Evolutionary conservation across 164 flowering plant genomes (phyloP).

Genomic region (Hamamelis virginiana): DNA sequence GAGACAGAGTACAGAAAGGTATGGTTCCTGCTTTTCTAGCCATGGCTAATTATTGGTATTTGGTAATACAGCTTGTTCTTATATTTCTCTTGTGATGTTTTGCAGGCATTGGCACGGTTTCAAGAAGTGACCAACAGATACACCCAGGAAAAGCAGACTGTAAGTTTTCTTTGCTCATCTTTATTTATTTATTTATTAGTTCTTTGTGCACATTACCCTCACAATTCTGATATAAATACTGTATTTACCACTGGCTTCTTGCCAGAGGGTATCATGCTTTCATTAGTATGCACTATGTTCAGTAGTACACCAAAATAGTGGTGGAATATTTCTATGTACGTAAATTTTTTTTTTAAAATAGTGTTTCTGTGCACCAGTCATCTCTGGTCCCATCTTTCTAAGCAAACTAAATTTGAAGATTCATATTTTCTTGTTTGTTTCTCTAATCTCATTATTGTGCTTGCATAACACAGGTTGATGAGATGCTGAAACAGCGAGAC

Average conservation of each 20-base stretch:
- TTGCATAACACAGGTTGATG: slow-evolving; percentile 69
- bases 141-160: slow-evolving; percentile 85
- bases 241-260: background rate
- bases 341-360: no score
- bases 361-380: background rate
- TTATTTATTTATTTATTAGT: background rate
- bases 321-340: background rate
- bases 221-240: slow-evolving; percentile 2
- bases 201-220: background rate
- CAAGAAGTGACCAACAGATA: slow-evolving; percentile 93
- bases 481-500: slow-evolving; percentile 85
- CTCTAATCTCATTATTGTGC: background rate
- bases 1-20: slow-evolving; percentile 93
- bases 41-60: background rate
- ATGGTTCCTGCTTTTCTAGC: slow-evolving; percentile 3
- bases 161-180: slow-evolving; percentile 35
- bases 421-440: background rate
- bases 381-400: background rate
- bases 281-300: background rate
- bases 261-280: background rate
- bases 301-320: background rate
- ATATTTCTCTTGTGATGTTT: slow-evolving; percentile 8
- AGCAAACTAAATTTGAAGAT: background rate
- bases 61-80: background rate
- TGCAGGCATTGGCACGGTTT: slow-evolving; percentile 89